Evolutionary conservation across 768 basidiomycete species (phyloP).

Genomic region (Xerocomellus dryophilus): DNA sequence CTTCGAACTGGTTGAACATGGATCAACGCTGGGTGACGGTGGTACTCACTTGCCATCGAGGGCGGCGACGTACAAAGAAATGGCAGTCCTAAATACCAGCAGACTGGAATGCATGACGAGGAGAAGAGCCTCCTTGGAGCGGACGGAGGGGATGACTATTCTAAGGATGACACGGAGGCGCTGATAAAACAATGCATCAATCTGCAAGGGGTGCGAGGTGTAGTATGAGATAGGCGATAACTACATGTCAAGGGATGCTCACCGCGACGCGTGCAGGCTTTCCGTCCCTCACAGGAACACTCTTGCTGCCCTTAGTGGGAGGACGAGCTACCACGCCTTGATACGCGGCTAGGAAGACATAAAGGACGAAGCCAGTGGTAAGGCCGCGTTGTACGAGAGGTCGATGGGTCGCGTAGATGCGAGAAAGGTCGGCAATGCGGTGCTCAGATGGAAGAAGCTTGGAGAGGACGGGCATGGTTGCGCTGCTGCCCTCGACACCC

Average conservation of each 20-base stretch:
- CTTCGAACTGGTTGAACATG: slow-evolving; percentile 37
- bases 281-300: slow-evolving; percentile 29
- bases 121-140: slow-evolving; percentile 84
- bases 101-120: slow-evolving; percentile 86
- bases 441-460: slow-evolving; percentile 33
- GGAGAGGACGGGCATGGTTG: slow-evolving; percentile 30
- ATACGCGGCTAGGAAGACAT: slow-evolving; percentile 66
- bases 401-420: slow-evolving; percentile 60
- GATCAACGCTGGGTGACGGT: neutral
- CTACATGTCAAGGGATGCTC: slow-evolving; percentile 24
- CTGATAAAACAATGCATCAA: slow-evolving; percentile 90
- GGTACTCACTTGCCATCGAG: slow-evolving; percentile 80
- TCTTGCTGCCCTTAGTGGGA: slow-evolving; percentile 15
- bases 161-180: slow-evolving; percentile 72
- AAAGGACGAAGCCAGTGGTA: slow-evolving; percentile 65
- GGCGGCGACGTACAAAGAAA: slow-evolving; percentile 91
- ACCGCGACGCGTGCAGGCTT: slow-evolving; percentile 68
- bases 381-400: slow-evolving; percentile 71
- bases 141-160: slow-evolving; percentile 84
- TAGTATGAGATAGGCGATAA: neutral
- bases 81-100: slow-evolving; percentile 83
- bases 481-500: neutral
- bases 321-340: slow-evolving; percentile 50
- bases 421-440: slow-evolving; percentile 43
- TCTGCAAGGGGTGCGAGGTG: slow-evolving; percentile 39